Conservation (phyloP, 306 rosid species). For the Nissolia schottii region DNA sequence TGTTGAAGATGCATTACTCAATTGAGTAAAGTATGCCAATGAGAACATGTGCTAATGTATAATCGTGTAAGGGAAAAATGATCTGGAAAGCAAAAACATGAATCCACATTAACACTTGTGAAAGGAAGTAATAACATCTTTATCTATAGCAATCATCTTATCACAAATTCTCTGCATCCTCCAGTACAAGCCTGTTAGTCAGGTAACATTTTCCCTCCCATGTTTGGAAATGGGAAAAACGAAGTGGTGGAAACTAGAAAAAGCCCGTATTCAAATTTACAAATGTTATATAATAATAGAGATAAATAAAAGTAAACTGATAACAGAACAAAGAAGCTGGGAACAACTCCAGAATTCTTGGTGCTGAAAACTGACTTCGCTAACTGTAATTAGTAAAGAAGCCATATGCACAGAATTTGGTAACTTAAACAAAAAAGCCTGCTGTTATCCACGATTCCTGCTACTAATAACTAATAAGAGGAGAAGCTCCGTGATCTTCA, state of each 20-base stretch:
- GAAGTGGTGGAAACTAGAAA: background rate
- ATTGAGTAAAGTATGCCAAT: no score
- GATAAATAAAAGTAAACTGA: background rate
- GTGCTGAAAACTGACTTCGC: slow-evolving; percentile 22
- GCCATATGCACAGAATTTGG: slow-evolving; percentile 39
- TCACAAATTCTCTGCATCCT: background rate
- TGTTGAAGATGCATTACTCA: no score
- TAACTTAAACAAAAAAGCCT: slow-evolving; percentile 28
- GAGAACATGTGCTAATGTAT: background rate
- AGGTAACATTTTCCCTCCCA: slow-evolving; percentile 4
- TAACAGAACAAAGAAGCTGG: slow-evolving; percentile 11
- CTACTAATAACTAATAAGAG: slow-evolving; percentile 17
- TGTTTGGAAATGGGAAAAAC: background rate
- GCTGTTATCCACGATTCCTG: slow-evolving; percentile 33
- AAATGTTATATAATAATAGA: background rate
- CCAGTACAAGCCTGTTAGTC: background rate
- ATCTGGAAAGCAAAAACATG: no score
- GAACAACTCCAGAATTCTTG: slow-evolving; percentile 26
- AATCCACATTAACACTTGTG: background rate
- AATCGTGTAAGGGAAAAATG: no score
- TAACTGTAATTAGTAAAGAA: slow-evolving; percentile 22
- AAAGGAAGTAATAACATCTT: background rate
- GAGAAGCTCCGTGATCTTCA: slow-evolving; percentile 24
- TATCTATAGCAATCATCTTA: background rate
- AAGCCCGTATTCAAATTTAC: slow-evolving; percentile 31